Conservation (phyloP, 805 yeast species). For the Myxozyma vanderwaltii region DNA sequence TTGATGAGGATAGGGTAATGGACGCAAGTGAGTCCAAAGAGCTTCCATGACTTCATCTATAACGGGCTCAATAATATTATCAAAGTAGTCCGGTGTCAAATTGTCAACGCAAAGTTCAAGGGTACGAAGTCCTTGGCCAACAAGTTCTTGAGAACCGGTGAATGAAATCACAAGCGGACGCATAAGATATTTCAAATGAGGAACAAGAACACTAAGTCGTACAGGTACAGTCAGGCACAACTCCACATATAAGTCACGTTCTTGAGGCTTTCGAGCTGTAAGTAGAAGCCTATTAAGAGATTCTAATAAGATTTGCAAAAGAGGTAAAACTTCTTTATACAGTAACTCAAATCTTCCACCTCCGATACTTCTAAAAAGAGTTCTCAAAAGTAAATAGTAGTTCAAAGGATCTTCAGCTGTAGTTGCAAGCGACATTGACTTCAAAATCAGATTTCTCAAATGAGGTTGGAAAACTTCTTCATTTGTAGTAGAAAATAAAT, state of each 20-base stretch:
- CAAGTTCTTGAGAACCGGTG: slow-evolving; percentile 86
- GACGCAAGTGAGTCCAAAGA: slow-evolving; percentile 84
- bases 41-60: slow-evolving; percentile 93
- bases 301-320: slow-evolving; percentile 81
- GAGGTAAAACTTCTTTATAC: slow-evolving; percentile 90
- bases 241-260: slow-evolving; percentile 92
- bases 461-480: slow-evolving; percentile 89
- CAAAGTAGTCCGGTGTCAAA: slow-evolving; percentile 92
- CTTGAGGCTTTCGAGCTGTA: slow-evolving; percentile 84
- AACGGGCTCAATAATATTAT: slow-evolving; percentile 95
- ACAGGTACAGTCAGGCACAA: slow-evolving; percentile 95
- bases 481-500: slow-evolving; percentile 79
- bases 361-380: slow-evolving; percentile 89
- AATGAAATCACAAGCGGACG: slow-evolving; percentile 88
- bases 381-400: slow-evolving; percentile 83
- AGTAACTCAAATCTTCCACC: slow-evolving; percentile 94
- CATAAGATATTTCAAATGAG: slow-evolving; percentile 85
- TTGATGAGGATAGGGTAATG: slow-evolving; percentile 91
- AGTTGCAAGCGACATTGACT: slow-evolving; percentile 76
- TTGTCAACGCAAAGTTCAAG: slow-evolving; percentile 95
- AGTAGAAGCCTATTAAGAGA: slow-evolving; percentile 79
- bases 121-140: slow-evolving; percentile 91
- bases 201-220: slow-evolving; percentile 86
- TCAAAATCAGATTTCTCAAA: slow-evolving; percentile 76
- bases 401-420: slow-evolving; percentile 88